Conservation (phyloP, 78 protist genomes). For the Tieghemostelium lacteum region DNA sequence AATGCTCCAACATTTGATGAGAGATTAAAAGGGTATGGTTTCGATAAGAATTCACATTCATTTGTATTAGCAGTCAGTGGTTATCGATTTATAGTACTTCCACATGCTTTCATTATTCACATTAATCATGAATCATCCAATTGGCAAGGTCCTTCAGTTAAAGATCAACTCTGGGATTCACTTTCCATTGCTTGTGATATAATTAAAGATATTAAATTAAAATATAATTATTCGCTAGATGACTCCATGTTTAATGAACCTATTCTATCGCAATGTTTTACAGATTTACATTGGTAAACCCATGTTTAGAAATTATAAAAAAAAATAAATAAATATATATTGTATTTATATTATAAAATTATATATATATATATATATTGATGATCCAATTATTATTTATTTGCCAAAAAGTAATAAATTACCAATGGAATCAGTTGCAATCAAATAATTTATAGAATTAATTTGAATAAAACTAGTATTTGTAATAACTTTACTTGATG, state of each 20-base stretch:
- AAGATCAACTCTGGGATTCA: slow-evolving; percentile 60
- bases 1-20: slow-evolving; percentile 26
- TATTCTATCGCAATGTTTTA: slow-evolving; percentile 34
- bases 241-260: slow-evolving; percentile 40
- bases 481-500: slow-evolving; percentile 47
- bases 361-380: too few species aligned
- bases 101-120: slow-evolving; percentile 50
- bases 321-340: too few species aligned
- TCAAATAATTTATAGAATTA: slow-evolving; percentile 6
- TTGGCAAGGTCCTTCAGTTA: slow-evolving; percentile 51
- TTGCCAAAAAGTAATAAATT: slow-evolving; percentile 27
- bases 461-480: slow-evolving; percentile 10
- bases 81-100: slow-evolving; percentile 35
- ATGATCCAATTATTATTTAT: too few species aligned
- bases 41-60: slow-evolving; percentile 60
- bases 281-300: slow-evolving; percentile 56
- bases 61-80: slow-evolving; percentile 47
- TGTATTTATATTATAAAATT: too few species aligned
- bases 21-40: slow-evolving; percentile 67
- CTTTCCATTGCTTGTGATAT: slow-evolving; percentile 26
- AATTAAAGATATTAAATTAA: neutral
- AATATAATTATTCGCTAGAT: neutral
- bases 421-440: slow-evolving; percentile 56
- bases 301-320: too few species aligned
- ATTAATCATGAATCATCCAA: slow-evolving; percentile 27